Percentiles rank a stretch among this genome's conserved stretches.
These are phyloP conservation scores for Blastobotrys mokoenaii DNA, from an alignment of 805 yeast genomes.

Conservation along the genomic window DNA sequence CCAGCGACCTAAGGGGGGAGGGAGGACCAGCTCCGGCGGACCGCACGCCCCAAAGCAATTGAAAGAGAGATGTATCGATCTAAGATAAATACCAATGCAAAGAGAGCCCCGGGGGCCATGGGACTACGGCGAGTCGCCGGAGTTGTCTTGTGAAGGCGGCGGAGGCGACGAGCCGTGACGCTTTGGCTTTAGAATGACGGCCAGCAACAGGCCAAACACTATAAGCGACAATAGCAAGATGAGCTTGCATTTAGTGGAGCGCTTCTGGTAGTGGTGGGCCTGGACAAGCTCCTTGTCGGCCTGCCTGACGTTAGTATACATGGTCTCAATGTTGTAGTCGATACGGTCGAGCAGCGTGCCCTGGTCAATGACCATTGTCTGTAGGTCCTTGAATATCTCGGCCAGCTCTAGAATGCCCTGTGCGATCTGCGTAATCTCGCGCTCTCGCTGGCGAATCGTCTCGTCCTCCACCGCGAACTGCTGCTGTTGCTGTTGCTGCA, in stretches of 20 bases:
- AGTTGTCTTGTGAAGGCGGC: background rate
- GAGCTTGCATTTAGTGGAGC: conserved; percentile 85
- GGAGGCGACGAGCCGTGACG: conserved; percentile 9
- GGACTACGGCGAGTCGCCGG: conserved; percentile 5
- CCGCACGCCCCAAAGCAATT: no score
- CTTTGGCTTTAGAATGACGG: conserved; percentile 52
- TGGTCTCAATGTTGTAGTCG: conserved; percentile 79
- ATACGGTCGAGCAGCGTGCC: conserved; percentile 91
- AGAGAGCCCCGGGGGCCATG: background rate
- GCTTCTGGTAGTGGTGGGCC: conserved; percentile 75
- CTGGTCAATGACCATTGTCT: conserved; percentile 85
- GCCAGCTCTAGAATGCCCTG: conserved; percentile 91
- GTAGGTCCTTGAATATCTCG: conserved; percentile 88
- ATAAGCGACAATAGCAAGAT: conserved; percentile 65
- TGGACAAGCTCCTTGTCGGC: conserved; percentile 71
- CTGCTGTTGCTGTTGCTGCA: conserved; percentile 25
- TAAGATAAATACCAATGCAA: no score
- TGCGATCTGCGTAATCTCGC: conserved; percentile 83
- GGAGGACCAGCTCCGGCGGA: no score
- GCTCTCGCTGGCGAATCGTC: conserved; percentile 64
- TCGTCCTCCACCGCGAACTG: conserved; percentile 29
- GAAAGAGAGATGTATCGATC: no score
- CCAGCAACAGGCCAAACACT: conserved; percentile 60
- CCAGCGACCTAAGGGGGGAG: no score
- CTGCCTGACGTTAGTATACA: conserved; percentile 64